A percentile compares a stretch with the other conserved stretches of the same genome.
Evolutionary conservation across 2,329 filamentous ascomycete species (phyloP).

Genomic region (Calycina herbarum): DNA sequence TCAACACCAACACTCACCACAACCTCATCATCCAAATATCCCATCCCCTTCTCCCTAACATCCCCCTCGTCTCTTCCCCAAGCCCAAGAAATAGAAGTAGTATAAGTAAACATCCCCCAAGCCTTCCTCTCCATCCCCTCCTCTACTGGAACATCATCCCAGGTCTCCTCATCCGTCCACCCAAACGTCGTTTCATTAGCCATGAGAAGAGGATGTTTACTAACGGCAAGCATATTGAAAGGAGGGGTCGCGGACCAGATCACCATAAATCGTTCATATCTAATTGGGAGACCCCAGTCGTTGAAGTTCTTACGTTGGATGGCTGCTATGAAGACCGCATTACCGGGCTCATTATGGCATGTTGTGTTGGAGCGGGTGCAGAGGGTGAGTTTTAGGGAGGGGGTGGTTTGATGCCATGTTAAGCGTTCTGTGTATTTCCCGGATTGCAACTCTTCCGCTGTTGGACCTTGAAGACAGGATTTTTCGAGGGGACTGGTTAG

Average conservation of each 20-base stretch:
- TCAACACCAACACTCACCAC: conserved; percentile 42
- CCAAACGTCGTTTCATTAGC: conserved; percentile 40
- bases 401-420: conserved; percentile 43
- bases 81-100: conserved; percentile 41
- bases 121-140: conserved; percentile 20
- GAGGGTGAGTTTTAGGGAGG: conserved; percentile 40
- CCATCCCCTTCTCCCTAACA: conserved; percentile 38
- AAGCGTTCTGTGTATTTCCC: conserved; percentile 22
- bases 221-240: conserved; percentile 40
- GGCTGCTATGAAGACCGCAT: conserved; percentile 39
- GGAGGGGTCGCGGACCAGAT: conserved; percentile 40
- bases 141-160: conserved; percentile 35
- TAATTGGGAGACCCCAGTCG: conserved; percentile 37
- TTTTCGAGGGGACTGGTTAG: conserved; percentile 24
- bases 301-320: conserved; percentile 43
- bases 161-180: conserved; percentile 39
- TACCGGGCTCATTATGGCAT: conserved; percentile 28
- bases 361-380: conserved; percentile 35
- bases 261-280: conserved; percentile 42
- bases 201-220: conserved; percentile 39
- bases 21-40: conserved; percentile 43
- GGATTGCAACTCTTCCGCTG: conserved; percentile 14
- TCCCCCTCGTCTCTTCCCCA: conserved; percentile 38
- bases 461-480: conserved; percentile 26
- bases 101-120: conserved; percentile 42